Evolutionary conservation across 176 grass and related monocot species (phyloP).

Genomic region (Zizania latifolia): DNA sequence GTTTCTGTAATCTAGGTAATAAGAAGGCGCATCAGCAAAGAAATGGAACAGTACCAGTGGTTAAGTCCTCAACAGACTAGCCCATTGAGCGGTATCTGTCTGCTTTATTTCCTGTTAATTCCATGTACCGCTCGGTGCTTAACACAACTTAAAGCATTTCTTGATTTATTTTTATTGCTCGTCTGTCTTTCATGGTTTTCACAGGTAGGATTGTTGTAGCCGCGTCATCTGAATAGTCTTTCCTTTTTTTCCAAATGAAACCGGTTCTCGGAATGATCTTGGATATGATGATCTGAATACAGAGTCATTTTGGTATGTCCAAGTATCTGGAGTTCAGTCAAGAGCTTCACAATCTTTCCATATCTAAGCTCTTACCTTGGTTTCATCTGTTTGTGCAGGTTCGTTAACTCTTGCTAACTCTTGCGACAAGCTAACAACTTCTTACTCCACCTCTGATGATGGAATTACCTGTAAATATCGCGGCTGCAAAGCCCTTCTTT

Average conservation of each 20-base stretch:
- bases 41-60: constrained; percentile 8
- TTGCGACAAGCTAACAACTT: constrained; percentile 23
- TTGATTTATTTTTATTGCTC: background rate
- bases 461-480: constrained; percentile 29
- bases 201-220: constrained; percentile 30
- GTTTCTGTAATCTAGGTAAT: constrained; percentile 30
- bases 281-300: background rate
- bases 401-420: background rate
- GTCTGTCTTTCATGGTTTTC: background rate
- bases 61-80: constrained; percentile 22
- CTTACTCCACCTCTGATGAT: constrained; percentile 14
- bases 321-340: background rate
- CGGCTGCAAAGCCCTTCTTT: background rate
- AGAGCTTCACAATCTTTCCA: background rate
- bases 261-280: constrained; percentile 1
- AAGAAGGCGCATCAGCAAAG: constrained; percentile 28
- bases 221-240: constrained; percentile 11
- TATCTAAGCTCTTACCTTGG: background rate
- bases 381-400: constrained; percentile 21
- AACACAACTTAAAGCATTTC: background rate
- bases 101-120: background rate
- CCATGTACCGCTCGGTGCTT: background rate
- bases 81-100: constrained; percentile 17
- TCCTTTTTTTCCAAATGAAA: constrained; percentile 22
- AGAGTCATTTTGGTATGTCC: constrained; percentile 38